These are phyloP conservation scores for Hylodesmum podocarpum DNA, from an alignment of 306 rosid species.

Conservation along the genomic window DNA sequence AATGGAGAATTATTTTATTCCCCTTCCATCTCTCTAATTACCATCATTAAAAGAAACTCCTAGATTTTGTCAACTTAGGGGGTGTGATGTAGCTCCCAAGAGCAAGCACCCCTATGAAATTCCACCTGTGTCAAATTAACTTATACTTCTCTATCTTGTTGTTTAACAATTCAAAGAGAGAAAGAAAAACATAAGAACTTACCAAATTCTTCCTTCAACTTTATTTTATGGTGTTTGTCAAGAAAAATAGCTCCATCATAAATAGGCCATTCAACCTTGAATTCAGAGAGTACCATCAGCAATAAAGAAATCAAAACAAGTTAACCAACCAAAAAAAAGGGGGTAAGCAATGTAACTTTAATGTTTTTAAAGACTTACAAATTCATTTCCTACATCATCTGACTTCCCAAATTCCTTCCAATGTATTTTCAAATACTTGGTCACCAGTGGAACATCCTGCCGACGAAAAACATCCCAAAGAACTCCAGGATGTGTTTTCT, in stretches of 20 bases:
- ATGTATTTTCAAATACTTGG: constrained; percentile 69
- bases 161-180: constrained; percentile 19
- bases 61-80: not conserved
- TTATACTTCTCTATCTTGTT: constrained; percentile 16
- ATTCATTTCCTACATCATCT: constrained; percentile 40
- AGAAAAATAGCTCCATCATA: constrained; percentile 71
- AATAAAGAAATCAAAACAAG: constrained; percentile 30
- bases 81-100: constrained; percentile 1
- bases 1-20: not conserved
- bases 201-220: constrained; percentile 93
- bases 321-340: constrained; percentile 13
- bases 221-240: constrained; percentile 67
- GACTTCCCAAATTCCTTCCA: constrained; percentile 59
- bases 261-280: constrained; percentile 69
- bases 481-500: constrained; percentile 57
- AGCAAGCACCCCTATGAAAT: not conserved
- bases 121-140: constrained; percentile 5
- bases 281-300: constrained; percentile 35
- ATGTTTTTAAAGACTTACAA: constrained; percentile 45
- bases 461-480: constrained; percentile 89
- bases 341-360: not conserved
- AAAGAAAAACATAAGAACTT: constrained; percentile 29
- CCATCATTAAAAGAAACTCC: not conserved
- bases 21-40: not conserved
- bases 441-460: constrained; percentile 69